Evolutionary conservation across 2,329 filamentous ascomycete species (phyloP), one percentile per base, ranked within the genome.

Genomic region (Botrytis byssoidea): DNA sequence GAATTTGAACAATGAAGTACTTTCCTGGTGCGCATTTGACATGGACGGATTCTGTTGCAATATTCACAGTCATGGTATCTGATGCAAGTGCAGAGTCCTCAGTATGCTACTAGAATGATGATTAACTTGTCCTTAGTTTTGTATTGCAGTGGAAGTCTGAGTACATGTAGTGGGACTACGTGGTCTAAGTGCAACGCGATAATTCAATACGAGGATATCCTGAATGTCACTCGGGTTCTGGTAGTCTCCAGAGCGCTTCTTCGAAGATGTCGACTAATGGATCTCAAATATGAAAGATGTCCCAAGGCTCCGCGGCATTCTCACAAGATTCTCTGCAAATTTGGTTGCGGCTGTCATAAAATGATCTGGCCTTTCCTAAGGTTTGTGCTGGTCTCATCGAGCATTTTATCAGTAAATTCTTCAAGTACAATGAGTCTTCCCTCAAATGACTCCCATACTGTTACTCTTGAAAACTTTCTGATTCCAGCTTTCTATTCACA

Each of bases 41-140:
- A 25, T 12, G 7, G 46, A 7, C 35, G 25, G 5, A 66, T 48
- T 22, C n/a, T 57, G 12, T 57, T 57, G 48, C 25, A n/a, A 70
- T 14, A n/a, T 18, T 25, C 18, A n/a, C n/a, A 2, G 35, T 16
- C 5, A 22, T 60, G 20, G 40, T 55, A 57, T 57, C 51, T 57
- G 8, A 35, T 70, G 37, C 37, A 61, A 70, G 65, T 57, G 48
- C 65, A 57, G 35, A 57, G 29, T 66, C 29, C 63, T 66, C 63
- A 18, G 29, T 35, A 25, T 14, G 18, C 22, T 6, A 35, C 10
- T 48, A 25, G 1, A 14, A 10, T 37, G 42, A 48, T 18, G 25
- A 57, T 68, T 8, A 57, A 14, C 9, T 57, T 35, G 10, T 14
- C 14, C 18, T 42, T 18, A 3, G 14, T 42, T 22, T 42, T 48